Conservation (phyloP, 768 basidiomycete species). For the Russula abietina region DNA sequence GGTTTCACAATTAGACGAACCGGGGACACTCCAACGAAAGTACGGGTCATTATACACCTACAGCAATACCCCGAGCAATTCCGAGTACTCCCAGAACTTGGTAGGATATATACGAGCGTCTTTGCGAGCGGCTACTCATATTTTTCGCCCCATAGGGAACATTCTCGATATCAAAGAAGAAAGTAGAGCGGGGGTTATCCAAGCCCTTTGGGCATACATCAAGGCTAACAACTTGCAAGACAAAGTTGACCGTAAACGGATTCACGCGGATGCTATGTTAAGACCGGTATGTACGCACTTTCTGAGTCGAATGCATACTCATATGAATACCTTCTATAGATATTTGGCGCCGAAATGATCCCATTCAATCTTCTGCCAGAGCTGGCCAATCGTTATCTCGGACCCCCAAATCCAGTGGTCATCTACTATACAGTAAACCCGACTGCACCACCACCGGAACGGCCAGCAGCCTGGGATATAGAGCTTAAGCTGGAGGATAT, state of each 20-base stretch:
- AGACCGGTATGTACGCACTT: slow-evolving; percentile 43
- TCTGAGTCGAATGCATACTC: not conserved
- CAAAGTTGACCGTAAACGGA: slow-evolving; percentile 66
- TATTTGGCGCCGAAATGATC: slow-evolving; percentile 65
- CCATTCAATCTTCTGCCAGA: slow-evolving; percentile 80
- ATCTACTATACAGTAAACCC: slow-evolving; percentile 74
- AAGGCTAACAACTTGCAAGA: slow-evolving; percentile 79
- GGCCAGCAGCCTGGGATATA: slow-evolving; percentile 68
- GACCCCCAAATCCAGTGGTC: slow-evolving; percentile 72
- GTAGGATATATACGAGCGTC: slow-evolving; percentile 33
- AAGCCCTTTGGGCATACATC: slow-evolving; percentile 89
- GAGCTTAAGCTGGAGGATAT: slow-evolving; percentile 86
- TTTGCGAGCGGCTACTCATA: not conserved
- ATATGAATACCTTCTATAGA: slow-evolving; percentile 35
- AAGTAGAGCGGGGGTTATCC: slow-evolving; percentile 71
- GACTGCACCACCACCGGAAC: slow-evolving; percentile 52
- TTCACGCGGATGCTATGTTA: slow-evolving; percentile 64
- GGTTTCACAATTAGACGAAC: slow-evolving; percentile 81
- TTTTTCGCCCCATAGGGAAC: slow-evolving; percentile 36
- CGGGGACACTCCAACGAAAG: slow-evolving; percentile 71
- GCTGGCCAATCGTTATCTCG: slow-evolving; percentile 72
- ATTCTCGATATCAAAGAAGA: slow-evolving; percentile 81
- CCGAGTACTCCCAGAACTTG: slow-evolving; percentile 70
- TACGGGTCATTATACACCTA: slow-evolving; percentile 78
- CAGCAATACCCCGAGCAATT: slow-evolving; percentile 86